Base-by-base conservation (phyloP, 2,329 filamentous ascomycete species). In the Sclerotiophoma versabilis region DNA sequence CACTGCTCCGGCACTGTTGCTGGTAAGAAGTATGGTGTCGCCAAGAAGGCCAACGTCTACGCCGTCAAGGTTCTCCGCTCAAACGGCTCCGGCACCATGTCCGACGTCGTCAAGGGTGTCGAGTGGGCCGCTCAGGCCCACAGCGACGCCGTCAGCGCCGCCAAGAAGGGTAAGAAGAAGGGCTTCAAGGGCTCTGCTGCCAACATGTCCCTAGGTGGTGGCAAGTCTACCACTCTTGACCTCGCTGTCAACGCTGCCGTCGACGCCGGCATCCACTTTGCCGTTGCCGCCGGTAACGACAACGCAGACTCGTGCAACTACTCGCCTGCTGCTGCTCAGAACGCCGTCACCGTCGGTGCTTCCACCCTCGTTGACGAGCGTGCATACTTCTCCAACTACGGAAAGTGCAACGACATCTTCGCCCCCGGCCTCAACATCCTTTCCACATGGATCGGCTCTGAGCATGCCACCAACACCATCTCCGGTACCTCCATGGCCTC, bases 371-470 rank as follows among this genome's bases (percentile, higher is more conserved):
- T 89, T 72, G 95, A 99, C 75, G 91, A 92, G 84, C 93, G 95
- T 80, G 95, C 95, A 64, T 99, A 98, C 87, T 99, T 99, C 88
- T 99, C 96, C 87, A 99, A 99, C 90, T 98, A 88, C 79, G 95
- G 95, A 78, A 95, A 93, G 85, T 99, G 95, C 86, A 96, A 93
- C 77, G 95, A 99, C 80, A 96, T 99, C 84, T 99, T 99, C 73
- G 95, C 93, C 61, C 95, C 95, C 58, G 95, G 95, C 74, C 85
- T 97, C 72, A 96, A 92, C 88, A 96, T 99, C 71, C 86, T 91
- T 70, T 99, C 95, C 64, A 98, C 95, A 77, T 99, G 95, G 95
- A 96, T 96, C 71, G 95, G 96, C 76, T 93, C 89, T 86, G 90
- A 95, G 79, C 88, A 93, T 72, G 93, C 95, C 72, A 87, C 92